A percentile compares a stretch with the other conserved stretches of the same genome.
Conservation (phyloP, 306 rosid species). For the Vigna radiata region DNA sequence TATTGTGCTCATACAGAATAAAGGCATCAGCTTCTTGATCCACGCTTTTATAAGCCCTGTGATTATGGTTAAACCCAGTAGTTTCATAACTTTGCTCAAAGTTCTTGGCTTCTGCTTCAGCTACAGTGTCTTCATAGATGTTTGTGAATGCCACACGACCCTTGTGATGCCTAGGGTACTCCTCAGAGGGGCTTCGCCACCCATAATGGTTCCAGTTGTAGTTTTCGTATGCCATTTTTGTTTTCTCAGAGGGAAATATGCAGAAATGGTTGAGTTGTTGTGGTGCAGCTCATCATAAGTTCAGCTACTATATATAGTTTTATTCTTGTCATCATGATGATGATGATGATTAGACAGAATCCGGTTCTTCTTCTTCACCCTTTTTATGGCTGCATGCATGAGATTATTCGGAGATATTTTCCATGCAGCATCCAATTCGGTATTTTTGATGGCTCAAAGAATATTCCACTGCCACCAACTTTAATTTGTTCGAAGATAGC, state of each 20-base stretch:
- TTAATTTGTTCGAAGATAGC: slow-evolving; percentile 13
- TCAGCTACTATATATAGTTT: slow-evolving; percentile 39
- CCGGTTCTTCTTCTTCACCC: slow-evolving; percentile 36
- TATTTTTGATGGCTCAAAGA: background rate
- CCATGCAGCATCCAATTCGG: slow-evolving; percentile 1
- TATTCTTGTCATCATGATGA: background rate
- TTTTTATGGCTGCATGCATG: background rate
- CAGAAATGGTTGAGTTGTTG: background rate
- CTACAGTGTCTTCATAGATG: slow-evolving; percentile 32
- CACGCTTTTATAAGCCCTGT: slow-evolving; percentile 44
- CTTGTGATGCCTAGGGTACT: slow-evolving; percentile 4
- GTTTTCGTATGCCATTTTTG: slow-evolving; percentile 50
- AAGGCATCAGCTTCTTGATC: slow-evolving; percentile 72
- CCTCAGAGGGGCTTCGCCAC: slow-evolving; percentile 23
- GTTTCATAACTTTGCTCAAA: background rate
- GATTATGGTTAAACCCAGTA: slow-evolving; percentile 18
- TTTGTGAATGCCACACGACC: slow-evolving; percentile 36
- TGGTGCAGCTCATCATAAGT: background rate
- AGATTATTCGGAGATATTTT: slow-evolving; percentile 22
- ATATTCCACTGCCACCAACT: slow-evolving; percentile 36
- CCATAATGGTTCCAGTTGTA: slow-evolving; percentile 9
- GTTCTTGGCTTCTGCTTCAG: slow-evolving; percentile 4
- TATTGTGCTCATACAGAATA: slow-evolving; percentile 62
- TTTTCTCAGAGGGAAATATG: no score
- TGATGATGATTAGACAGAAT: slow-evolving; percentile 34